Base-by-base conservation (phyloP, 768 basidiomycete species). In the Suillus subaureus region DNA sequence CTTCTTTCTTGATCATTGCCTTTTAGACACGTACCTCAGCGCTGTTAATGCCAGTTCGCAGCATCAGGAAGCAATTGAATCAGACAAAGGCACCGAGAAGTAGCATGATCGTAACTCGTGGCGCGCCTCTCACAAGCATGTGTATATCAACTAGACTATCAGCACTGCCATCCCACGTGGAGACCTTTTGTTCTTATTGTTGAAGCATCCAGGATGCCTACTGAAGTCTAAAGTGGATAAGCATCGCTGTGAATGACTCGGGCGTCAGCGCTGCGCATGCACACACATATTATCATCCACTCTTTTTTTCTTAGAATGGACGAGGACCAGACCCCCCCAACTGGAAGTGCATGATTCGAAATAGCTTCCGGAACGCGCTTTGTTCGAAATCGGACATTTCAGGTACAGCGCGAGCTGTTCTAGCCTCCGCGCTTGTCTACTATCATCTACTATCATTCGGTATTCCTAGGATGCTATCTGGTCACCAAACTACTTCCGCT, bases 1-100 rank as follows among this genome's bases (percentile, higher is more conserved):
- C 28, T 16, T 64, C 64, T 42, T 69, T 54, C 35, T 47, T 21
- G 47, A 39, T 31, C 43, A 6, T 39, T 16, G 6, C 60, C n/a
- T 23, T 2, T n/a, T 61, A 88, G 87, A 89, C 71, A 86, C 87
- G 3, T 89, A 89, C 70, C 77, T 89, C n/a, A 89, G 87, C 62
- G 82, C 82, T 9, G 81, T 82, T 45, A 89, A 89, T 61, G 82
- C 85, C 18, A 69, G 51, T 28, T 63, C 65, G 21, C 65, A 45
- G 6, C 61, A 63, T 4, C 51, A 67, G 33, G 33, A 51, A 52
- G 58, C 42, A 60, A 23, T 52, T 28, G 55, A 23, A 21, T 39
- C 33, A 12, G 57, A 37, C 23, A 60, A 55, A 33, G 55, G 31
- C 8, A 11, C 28, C 28, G 64, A 66, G 58, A 31, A 33, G 39